Percentiles rank a stretch among this genome's conserved stretches.
These are phyloP conservation scores for Daedaleopsis sinensis DNA, from an alignment of 768 basidiomycete species.

Conservation along the genomic window DNA sequence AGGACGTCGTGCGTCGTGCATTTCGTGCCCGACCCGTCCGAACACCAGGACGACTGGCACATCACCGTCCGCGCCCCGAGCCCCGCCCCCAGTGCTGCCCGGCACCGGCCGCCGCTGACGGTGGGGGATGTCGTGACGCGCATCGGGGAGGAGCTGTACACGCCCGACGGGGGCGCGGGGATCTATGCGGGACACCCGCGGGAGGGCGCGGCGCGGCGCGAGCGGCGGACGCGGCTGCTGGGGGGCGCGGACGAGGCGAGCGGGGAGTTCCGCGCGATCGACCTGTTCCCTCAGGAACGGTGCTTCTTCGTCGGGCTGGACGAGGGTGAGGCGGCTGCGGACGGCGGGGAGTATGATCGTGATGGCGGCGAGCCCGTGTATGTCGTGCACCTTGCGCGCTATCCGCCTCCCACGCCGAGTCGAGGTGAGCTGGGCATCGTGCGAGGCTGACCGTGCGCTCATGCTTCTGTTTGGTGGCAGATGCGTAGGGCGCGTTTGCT, in stretches of 20 bases:
- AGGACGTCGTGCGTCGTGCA: conserved; percentile 1
- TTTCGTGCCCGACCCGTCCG: neutral
- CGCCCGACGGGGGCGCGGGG: neutral
- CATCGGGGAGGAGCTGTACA: neutral
- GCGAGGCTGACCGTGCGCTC: no score
- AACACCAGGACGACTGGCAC: neutral
- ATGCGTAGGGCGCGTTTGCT: no score
- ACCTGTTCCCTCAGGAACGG: neutral
- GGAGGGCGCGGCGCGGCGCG: neutral
- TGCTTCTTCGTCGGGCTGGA: neutral
- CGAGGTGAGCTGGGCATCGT: neutral
- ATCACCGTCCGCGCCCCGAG: neutral
- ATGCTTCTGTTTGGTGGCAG: neutral
- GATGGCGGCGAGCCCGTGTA: neutral
- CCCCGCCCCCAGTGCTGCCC: no score
- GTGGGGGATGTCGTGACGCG: neutral
- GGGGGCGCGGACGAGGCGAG: neutral
- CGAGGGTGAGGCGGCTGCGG: neutral
- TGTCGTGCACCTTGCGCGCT: neutral
- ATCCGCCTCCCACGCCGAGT: no score
- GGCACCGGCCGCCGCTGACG: neutral
- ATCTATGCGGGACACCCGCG: neutral
- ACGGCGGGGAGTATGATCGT: no score
- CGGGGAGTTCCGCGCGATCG: neutral
- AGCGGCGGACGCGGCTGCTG: neutral